These are phyloP conservation scores for Bromus sterilis DNA, from an alignment of 176 grass and related monocot species.

Conservation along the genomic window DNA sequence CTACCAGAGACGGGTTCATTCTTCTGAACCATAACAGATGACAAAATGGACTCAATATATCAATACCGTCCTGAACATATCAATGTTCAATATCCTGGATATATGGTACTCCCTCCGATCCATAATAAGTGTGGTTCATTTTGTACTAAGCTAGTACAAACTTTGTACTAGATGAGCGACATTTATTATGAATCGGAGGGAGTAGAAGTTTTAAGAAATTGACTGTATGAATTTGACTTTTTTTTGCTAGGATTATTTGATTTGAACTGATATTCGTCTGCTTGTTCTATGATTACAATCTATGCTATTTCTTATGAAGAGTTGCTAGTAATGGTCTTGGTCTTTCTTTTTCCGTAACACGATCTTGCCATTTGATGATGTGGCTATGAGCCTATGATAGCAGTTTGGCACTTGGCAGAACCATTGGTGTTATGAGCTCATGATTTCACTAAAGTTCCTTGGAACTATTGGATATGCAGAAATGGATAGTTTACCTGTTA, in stretches of 20 bases:
- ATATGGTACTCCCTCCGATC: too few species aligned
- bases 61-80: too few species aligned
- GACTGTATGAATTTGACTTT: background rate
- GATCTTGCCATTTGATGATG: too few species aligned
- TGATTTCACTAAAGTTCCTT: background rate
- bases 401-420: slow-evolving; percentile 18
- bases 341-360: too few species aligned
- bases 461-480: background rate
- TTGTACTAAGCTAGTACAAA: too few species aligned
- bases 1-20: background rate
- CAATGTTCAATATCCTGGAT: too few species aligned
- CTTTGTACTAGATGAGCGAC: too few species aligned
- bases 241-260: too few species aligned
- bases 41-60: too few species aligned
- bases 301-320: background rate
- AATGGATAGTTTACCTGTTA: background rate
- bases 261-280: background rate
- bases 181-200: too few species aligned
- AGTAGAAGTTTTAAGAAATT: background rate
- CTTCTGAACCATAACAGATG: background rate
- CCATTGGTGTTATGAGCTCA: background rate
- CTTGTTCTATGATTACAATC: background rate
- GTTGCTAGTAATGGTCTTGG: background rate
- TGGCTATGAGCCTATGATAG: background rate
- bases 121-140: too few species aligned